Conservation (phyloP, 2,329 filamentous ascomycete species). For the Ascochyta viciae-villosae region DNA sequence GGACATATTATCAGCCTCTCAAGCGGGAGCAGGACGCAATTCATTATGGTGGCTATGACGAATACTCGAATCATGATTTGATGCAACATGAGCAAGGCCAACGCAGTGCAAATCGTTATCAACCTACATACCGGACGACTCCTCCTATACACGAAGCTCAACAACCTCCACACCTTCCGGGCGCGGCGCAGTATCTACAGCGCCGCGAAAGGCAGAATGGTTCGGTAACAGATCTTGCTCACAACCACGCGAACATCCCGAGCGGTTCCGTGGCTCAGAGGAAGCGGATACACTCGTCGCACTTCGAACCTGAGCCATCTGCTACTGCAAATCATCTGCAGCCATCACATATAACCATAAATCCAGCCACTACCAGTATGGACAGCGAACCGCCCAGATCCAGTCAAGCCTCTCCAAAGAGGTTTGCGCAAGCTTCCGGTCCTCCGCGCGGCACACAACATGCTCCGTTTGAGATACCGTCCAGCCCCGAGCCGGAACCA, state of each 20-base stretch:
- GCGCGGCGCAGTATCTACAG: constrained; percentile 1
- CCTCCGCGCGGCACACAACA: not conserved
- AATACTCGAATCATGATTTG: too few relatives aligned
- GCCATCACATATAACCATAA: too few relatives aligned
- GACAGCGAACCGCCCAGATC: not conserved
- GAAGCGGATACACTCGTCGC: not conserved
- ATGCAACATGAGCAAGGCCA: not conserved
- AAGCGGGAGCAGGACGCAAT: not conserved
- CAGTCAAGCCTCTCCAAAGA: not conserved
- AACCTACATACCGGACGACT: not conserved
- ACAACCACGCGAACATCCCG: not conserved
- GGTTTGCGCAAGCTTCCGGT: not conserved
- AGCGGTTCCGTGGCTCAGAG: too few relatives aligned
- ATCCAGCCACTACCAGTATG: not conserved
- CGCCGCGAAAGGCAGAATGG: not conserved
- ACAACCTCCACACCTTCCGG: not conserved
- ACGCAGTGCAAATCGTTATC: not conserved
- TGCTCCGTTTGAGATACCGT: constrained; percentile 1
- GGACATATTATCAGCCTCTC: not conserved
- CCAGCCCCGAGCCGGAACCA: constrained; percentile 21
- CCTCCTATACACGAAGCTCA: not conserved
- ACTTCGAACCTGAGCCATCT: not conserved
- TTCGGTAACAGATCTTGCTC: not conserved
- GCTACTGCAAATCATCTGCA: not conserved
- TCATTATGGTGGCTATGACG: not conserved